Percentiles rank a stretch among this genome's conserved stretches.
Conservation (phyloP, 257 asterid species). For the Linaria vulgaris region DNA sequence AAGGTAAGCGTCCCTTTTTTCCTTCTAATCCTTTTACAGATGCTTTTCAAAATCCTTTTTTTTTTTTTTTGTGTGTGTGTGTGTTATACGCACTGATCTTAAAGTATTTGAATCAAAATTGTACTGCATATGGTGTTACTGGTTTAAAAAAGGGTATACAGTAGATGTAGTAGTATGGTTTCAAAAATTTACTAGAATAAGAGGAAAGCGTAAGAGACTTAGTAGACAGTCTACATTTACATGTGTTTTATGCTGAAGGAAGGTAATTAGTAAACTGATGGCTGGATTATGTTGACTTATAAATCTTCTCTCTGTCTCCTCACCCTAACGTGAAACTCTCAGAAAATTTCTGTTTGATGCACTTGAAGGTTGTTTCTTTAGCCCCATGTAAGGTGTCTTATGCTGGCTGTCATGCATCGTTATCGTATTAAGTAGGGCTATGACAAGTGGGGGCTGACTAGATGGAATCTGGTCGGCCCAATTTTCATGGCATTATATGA, state of each 20-base stretch:
- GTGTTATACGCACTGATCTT: not conserved
- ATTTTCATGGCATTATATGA: too few relatives aligned
- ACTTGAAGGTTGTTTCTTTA: too few relatives aligned
- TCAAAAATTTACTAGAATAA: not conserved
- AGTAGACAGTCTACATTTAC: not conserved
- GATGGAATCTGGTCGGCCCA: too few relatives aligned
- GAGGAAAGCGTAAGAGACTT: slow-evolving; percentile 17
- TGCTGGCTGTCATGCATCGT: too few relatives aligned
- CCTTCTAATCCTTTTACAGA: not conserved
- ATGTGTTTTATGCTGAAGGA: too few relatives aligned
- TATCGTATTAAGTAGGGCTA: too few relatives aligned
- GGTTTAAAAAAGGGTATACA: not conserved
- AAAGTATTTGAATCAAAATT: not conserved
- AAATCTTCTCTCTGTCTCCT: not conserved
- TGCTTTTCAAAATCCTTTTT: too few relatives aligned
- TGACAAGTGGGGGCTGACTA: too few relatives aligned
- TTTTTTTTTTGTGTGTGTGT: too few relatives aligned
- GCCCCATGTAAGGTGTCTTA: too few relatives aligned
- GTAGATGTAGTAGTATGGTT: not conserved
- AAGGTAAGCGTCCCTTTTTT: slow-evolving; percentile 51
- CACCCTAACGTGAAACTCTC: slow-evolving; percentile 8
- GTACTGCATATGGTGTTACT: not conserved
- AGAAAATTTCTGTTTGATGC: too few relatives aligned
- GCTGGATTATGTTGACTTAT: not conserved
- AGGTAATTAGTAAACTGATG: too few relatives aligned